Base-by-base conservation (phyloP, 2,329 filamentous ascomycete species). In the Diaporthe velutina region DNA sequence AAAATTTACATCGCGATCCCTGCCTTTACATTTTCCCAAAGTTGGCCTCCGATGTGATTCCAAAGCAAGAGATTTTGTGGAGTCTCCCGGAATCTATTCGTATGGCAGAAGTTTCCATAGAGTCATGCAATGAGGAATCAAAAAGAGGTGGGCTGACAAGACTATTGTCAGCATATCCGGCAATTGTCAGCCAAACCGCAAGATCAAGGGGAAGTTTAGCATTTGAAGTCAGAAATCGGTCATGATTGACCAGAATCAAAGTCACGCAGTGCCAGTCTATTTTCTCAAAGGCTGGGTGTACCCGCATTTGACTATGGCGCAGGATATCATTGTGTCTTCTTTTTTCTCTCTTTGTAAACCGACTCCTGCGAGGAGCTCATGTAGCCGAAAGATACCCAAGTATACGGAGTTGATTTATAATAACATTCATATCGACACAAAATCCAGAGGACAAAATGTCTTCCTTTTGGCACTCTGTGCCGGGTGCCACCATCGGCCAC, bases 111-210 rank as follows among this genome's bases (percentile, higher is more conserved):
- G 15, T 22, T 42, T 33, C 10, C 30, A 15, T 22, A 17, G n/a
- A 2, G 5, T 60, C 22, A 4, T 60, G 9, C 40, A 4, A n/a
- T 22, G 38, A 30, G 33, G n/a, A 6, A 45, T 19, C 30, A 42
- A 17, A 12, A 57, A 15, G 19, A 57, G 40, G 17, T 33, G 40
- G 17, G 60, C 64, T 68, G 64, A 68, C 64, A 25, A 15, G 19
- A 52, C 12, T 9, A 68, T 3, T 13, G 64, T 68, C 64, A 68
- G 64, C 61, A 8, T 67, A 33, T 38, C 61, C 61, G 45, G 30
- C 17, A 22, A 48, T 25, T 54, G 64, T 52, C 64, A 68, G 64
- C 64, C 1, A 19, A 25, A 4, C 30, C 30, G 30, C 2, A 25
- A 35, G 7, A 19, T 40, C 40, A 30, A 38, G 64, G 10, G 33